Conservation (phyloP, 208 protist genomes). For the Leishmania guyanensis region DNA sequence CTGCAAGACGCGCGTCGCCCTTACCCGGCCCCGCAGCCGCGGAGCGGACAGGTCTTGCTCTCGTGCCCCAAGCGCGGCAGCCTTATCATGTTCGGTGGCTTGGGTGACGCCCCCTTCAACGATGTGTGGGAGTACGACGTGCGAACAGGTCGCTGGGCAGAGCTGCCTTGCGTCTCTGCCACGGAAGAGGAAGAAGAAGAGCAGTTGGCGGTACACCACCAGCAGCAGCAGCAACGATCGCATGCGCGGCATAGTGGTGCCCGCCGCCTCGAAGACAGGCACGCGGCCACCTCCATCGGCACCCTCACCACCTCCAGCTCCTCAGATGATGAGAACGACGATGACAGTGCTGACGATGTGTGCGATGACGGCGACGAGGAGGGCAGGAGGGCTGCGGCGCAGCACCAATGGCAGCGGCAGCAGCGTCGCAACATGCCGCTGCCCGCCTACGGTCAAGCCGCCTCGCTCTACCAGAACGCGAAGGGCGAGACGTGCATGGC, state of each 20-base stretch:
- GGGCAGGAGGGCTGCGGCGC: background rate
- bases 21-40: constrained; percentile 34
- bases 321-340: background rate
- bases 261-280: background rate
- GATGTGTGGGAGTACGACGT: constrained; percentile 66
- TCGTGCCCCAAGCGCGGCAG: constrained; percentile 32
- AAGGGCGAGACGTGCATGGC: constrained; percentile 40
- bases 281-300: background rate
- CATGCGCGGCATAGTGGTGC: background rate
- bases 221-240: background rate
- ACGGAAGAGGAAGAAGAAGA: background rate
- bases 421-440: constrained; percentile 33
- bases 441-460: constrained; percentile 64
- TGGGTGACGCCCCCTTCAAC: constrained; percentile 47
- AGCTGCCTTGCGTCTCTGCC: constrained; percentile 30
- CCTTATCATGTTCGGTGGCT: constrained; percentile 58
- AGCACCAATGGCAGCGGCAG: background rate
- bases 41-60: constrained; percentile 65
- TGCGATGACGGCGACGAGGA: background rate
- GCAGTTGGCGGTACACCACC: background rate
- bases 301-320: background rate
- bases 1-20: constrained; percentile 24
- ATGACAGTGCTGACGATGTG: background rate
- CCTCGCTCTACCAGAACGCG: constrained; percentile 21
- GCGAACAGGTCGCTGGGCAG: constrained; percentile 39